These are phyloP conservation scores for Aspergillus persii DNA, from an alignment of 2,329 filamentous ascomycete species.

Conservation along the genomic window DNA sequence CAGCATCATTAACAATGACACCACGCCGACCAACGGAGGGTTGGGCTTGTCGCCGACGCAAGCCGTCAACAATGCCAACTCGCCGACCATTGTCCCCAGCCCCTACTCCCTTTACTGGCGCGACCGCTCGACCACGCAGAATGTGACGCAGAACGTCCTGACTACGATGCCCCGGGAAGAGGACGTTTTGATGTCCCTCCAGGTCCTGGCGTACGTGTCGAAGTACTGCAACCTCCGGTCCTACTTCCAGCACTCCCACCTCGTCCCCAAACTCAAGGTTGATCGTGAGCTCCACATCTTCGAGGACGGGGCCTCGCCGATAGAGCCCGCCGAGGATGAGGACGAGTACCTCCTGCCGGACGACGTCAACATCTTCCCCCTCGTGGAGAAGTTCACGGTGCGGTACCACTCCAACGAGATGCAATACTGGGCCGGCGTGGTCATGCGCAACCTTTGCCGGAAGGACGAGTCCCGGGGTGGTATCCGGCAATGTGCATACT, in stretches of 20 bases:
- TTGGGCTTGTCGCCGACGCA: constrained; percentile 72
- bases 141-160: constrained; percentile 73
- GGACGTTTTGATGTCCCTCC: constrained; percentile 95
- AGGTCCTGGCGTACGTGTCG: constrained; percentile 93
- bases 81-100: constrained; percentile 68
- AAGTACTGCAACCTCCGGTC: constrained; percentile 96
- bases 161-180: constrained; percentile 95
- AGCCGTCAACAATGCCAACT: constrained; percentile 61
- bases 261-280: constrained; percentile 89
- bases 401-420: constrained; percentile 93
- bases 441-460: constrained; percentile 97
- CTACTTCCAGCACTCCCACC: constrained; percentile 92
- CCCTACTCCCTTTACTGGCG: constrained; percentile 77
- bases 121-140: constrained; percentile 69
- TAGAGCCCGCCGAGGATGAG: constrained; percentile 56
- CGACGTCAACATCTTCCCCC: constrained; percentile 96
- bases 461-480: constrained; percentile 95
- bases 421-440: constrained; percentile 99
- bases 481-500: constrained; percentile 96
- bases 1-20: constrained; percentile 71
- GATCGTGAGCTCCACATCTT: constrained; percentile 78
- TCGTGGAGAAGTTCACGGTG: constrained; percentile 98
- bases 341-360: constrained; percentile 90
- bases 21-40: constrained; percentile 64
- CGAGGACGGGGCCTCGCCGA: constrained; percentile 60